Conservation (phyloP, 352 stramenopile species). For the Pythium myriotylum region DNA sequence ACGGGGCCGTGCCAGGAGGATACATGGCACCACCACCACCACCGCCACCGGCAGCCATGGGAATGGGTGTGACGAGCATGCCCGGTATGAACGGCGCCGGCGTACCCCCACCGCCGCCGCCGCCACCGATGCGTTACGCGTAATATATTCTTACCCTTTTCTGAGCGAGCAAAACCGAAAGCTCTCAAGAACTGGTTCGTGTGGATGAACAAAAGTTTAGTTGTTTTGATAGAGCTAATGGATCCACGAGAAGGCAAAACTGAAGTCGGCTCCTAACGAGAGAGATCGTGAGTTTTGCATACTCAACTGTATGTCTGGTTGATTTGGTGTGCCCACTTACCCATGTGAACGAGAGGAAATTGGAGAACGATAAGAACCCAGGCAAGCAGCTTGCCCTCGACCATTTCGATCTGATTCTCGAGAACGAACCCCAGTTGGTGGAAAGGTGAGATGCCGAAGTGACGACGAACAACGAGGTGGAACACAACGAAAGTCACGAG, state of each 20-base stretch:
- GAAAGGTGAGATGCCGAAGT: conserved; percentile 17
- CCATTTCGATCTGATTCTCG: conserved; percentile 34
- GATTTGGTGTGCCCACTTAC: conserved; percentile 3
- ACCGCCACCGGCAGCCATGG: conserved; percentile 34
- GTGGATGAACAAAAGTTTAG: conserved; percentile 5
- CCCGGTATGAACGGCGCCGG: conserved; percentile 27
- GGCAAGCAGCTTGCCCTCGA: conserved; percentile 34
- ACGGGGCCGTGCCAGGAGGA: conserved; percentile 9
- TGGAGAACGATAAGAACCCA: conserved; percentile 36
- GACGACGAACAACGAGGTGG: conserved; percentile 3
- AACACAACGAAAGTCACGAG: conserved; percentile 10
- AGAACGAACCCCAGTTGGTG: conserved; percentile 47
- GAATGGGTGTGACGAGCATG: conserved; percentile 37
- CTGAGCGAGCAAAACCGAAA: conserved; percentile 2
- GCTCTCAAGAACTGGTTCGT: neutral
- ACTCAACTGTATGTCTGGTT: no score
- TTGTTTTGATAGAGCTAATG: neutral
- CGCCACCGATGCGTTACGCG: conserved; percentile 41
- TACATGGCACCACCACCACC: conserved; percentile 43
- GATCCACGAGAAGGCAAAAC: conserved; percentile 7
- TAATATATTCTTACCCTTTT: conserved; percentile 16
- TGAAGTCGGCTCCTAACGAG: conserved; percentile 7
- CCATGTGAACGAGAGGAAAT: conserved; percentile 39
- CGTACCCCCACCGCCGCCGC: conserved; percentile 38
- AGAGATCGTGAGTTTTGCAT: neutral